Evolutionary conservation across 2,329 filamentous ascomycete species (phyloP), one percentile per base, ranked within the genome.

Genomic region (Paecilomyces sp.): DNA sequence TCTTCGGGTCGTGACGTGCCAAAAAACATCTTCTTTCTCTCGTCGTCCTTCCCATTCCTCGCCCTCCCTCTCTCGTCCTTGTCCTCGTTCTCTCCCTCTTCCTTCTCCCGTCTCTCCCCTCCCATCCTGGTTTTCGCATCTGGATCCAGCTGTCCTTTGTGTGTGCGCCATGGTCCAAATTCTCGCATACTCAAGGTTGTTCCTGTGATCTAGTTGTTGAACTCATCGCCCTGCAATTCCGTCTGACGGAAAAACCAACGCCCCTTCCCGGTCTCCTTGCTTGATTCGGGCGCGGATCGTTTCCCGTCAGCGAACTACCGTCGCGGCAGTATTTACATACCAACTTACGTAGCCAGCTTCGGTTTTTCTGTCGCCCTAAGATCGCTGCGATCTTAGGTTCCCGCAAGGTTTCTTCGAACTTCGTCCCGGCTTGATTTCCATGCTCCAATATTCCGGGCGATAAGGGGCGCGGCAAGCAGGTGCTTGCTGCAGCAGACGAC

Each of bases 401-500:
- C 24, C 66, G 64, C 66, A 66, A 70, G 65, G 65, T 68, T 64
- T 59, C 62, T 64, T 65, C 63, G 62, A 65, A 67, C 60, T 66
- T 62, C 51, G 57, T 53, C 54, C 55, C 61, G 61, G 65, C 67
- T 69, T 70, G 67, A 72, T 70, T 77, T 76, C 74, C 74, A 77
- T 77, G 75, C 74, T 74, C 76, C 75, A 76, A 72, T 67, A 76
- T 77, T 77, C 70, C 74, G 71, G 70, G 70, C 68, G 64, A 72
- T 76, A 77, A 74, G 65, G 68, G 70, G 69, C 74, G 76, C 76
- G 72, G 76, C 76, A 77, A 77, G 76, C 76, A 72, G 73, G 72
- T 74, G 76, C 75, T 78, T 77, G 76, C 75, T 76, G 74, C 75
- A 73, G 70, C 70, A 73, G 74, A 75, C 74, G 73, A 77, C 69